phyloP scores from a whole-genome alignment of 768 basidiomycete species.

The Tricholoma matsutake region DNA sequence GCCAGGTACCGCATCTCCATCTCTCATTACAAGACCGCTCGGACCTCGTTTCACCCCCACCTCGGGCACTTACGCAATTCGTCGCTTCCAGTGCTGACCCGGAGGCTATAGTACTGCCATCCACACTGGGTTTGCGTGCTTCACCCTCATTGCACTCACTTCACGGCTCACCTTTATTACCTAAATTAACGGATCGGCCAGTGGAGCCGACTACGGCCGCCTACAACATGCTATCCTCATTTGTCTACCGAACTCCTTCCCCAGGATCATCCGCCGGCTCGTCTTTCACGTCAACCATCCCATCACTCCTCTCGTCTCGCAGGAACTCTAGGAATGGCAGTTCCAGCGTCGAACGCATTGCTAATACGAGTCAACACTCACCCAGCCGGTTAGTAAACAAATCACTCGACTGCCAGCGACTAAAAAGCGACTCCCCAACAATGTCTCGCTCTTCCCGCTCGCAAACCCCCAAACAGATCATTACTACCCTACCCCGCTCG shows the following conservation, averaged over 20 bases:
- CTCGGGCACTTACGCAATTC: constrained; percentile 74
- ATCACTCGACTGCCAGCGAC: constrained; percentile 9
- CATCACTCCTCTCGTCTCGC: constrained; percentile 32
- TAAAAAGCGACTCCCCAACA: constrained; percentile 9
- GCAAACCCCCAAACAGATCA: constrained; percentile 26
- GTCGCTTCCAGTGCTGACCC: constrained; percentile 55
- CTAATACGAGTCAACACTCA: constrained; percentile 5
- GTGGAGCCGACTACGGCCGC: constrained; percentile 51
- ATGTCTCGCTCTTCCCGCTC: constrained; percentile 24
- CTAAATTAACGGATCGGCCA: constrained; percentile 34
- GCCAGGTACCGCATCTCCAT: constrained; percentile 40
- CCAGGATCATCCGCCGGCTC: constrained; percentile 33
- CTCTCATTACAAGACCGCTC: constrained; percentile 51
- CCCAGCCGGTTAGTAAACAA: constrained; percentile 10
- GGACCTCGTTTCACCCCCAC: constrained; percentile 61
- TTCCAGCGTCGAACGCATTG: constrained; percentile 24
- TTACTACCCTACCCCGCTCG: constrained; percentile 26
- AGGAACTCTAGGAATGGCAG: constrained; percentile 32
- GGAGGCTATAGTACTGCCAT: constrained; percentile 56
- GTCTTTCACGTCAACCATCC: constrained; percentile 24
- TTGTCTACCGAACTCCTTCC: constrained; percentile 38
- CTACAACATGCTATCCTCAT: constrained; percentile 58
- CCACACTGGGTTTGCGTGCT: constrained; percentile 64
- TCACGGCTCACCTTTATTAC: constrained; percentile 21
- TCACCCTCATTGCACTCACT: constrained; percentile 24